Evolutionary conservation across 805 yeast genomes (phyloP), one percentile per base, ranked within the genome.

Genomic region (Yamadazyma nakazawae): DNA sequence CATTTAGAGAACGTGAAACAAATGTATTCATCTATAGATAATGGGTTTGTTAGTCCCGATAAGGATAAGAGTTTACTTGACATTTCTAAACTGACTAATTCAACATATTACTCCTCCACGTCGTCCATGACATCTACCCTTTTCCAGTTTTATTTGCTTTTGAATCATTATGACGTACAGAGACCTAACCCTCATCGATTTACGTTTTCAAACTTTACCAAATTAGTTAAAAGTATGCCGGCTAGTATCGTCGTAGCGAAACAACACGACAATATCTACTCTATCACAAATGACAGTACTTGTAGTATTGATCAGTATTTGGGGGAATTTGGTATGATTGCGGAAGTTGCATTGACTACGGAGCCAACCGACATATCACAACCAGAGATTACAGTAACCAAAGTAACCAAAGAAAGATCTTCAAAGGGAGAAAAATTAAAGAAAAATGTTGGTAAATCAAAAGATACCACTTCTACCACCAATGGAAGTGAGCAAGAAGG

Each of bases 71-170:
- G 57, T 0, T 68, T 92, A 40, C 56, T 77, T 0, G 44, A 68
- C 4, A 61, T 85, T 9, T 82, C 92, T 0, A 53, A 55, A 16
- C 47, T 52, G 39, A 53, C 47, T 42, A 55, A 54, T 36, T 70
- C 55, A 60, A 63, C 58, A 46, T 92, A 74, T 59, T 79, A 78
- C 48, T 86, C 95, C 1, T 89, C 97, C 1, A 90, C 98, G 0
- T 86, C 96, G 16, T 86, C 96, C 1, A 78, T 92, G 87, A 91
- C 98, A 0, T 74, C 83, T 1, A 66, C 83, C 0, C 72, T 92
- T 38, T 72, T 82, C 2, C 95, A 90, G 42, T 69, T 92, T 48
- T 97, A 94, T 64, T 74, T 73, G 49, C 66, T 88, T 9, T 59
- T 94, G 34, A 81, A 84, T 55, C 72, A 68, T 47, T 71, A 68